Base-by-base conservation (phyloP, 116 monocot genomes). In the Zostera marina region DNA sequence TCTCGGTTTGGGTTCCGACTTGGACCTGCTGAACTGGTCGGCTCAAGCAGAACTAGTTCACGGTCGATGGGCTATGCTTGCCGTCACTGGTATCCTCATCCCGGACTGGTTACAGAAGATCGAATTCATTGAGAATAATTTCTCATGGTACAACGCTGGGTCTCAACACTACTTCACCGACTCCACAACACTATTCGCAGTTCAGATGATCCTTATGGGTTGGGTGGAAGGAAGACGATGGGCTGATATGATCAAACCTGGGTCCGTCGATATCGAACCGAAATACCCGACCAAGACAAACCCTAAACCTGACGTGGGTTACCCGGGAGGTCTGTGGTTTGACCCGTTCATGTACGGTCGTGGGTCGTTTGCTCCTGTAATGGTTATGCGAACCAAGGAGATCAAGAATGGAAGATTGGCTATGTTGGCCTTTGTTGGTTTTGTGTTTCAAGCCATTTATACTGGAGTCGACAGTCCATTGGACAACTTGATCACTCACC, bases 321-420 rank as follows among this genome's bases (percentile, higher is more conserved):
- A 92, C 58, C 92, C 92, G 0, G 81, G 92, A 5, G 83, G 92
- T 9, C 52, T 92, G 42, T 92, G 76, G 76, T 87, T 92, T 54
- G 92, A 92, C 61, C 81, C 76, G 4, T 41, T 81, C 25, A 81
- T 74, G 74, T 92, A 87, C 83, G 92, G 92, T 7, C 66, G 87
- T 1, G 81, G 84, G 2, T 83, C 87, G n/a, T 81, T 87, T 8
- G 72, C 78, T 53, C 87, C 87, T 1, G 92, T 87, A 25, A 92
- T 87, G 92, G 79, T 76, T 25, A 66, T 92, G 45, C 62, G 87
- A 58, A 87, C 92, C 1, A 92, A 92, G 72, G 92, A 92, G 72
- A 92, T 92, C 22, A 92, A 92, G 80, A 92, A 92, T 67, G 92
- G 92, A 9, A 66, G 92, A 67, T 52, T 87, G 59, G 92, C 87